Evolutionary conservation across 192 early-diverging fungal species (phyloP).

Genomic region (Umbelopsis vinacea): DNA sequence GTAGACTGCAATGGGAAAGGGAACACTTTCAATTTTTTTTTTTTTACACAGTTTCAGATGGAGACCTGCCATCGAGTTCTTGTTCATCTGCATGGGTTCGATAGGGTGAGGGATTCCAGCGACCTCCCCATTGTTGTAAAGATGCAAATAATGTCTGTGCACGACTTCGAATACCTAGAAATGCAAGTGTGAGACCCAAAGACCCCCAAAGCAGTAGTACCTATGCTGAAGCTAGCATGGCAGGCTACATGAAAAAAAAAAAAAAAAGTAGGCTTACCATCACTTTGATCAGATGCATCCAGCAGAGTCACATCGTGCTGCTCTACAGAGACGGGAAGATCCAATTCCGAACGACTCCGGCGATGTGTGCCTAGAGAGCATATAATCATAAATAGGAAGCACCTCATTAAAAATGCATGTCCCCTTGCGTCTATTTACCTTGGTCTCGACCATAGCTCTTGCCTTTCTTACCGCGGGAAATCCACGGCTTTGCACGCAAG

Average conservation of each 20-base stretch:
- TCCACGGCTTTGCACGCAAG: neutral
- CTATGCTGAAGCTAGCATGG: neutral
- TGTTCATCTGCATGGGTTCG: neutral
- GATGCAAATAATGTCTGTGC: neutral
- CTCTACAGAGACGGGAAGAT: neutral
- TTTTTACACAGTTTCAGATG: no score
- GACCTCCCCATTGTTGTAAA: slow-evolving; percentile 11
- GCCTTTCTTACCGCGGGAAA: slow-evolving; percentile 5
- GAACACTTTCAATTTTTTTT: no score
- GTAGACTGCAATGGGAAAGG: no score
- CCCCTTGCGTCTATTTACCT: neutral
- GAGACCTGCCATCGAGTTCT: slow-evolving; percentile 1
- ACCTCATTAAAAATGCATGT: no score
- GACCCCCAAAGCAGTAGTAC: neutral
- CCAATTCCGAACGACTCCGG: neutral
- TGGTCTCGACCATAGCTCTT: slow-evolving; percentile 10
- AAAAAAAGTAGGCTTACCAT: neutral
- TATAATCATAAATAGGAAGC: neutral
- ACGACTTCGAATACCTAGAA: neutral
- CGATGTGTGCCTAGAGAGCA: neutral
- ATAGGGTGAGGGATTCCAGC: neutral
- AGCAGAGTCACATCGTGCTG: neutral
- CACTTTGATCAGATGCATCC: slow-evolving; percentile 1
- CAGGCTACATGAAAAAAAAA: neutral
- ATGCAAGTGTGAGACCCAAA: no score